Percentiles rank a stretch among this genome's conserved stretches.
Conservation (phyloP, 345 rosid species). For the Corchorus olitorius region DNA sequence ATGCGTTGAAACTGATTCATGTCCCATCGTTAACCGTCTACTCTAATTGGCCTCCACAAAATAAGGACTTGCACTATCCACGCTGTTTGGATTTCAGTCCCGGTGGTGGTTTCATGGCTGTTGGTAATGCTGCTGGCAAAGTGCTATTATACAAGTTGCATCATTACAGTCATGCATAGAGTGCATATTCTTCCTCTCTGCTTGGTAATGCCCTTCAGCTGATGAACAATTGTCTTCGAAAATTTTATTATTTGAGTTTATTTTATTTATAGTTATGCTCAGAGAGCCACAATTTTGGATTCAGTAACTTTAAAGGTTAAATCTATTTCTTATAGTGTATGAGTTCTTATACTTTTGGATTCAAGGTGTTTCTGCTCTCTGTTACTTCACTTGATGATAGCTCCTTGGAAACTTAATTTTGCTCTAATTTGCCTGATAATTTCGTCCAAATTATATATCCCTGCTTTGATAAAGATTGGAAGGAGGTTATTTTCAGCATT, state of each 20-base stretch:
- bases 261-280: neutral
- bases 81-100: constrained; percentile 93
- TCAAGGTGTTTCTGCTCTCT: neutral
- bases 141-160: constrained; percentile 84
- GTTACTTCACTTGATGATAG: neutral
- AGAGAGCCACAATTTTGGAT: neutral
- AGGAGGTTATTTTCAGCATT: no score
- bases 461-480: no score
- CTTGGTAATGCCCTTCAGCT: no score
- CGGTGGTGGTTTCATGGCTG: constrained; percentile 90
- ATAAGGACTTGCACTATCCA: constrained; percentile 57
- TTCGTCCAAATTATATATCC: neutral
- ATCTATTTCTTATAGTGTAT: neutral
- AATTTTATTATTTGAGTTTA: neutral
- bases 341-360: neutral
- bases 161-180: constrained; percentile 75
- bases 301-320: neutral
- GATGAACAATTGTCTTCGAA: no score
- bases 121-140: constrained; percentile 86
- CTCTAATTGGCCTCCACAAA: constrained; percentile 83
- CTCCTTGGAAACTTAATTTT: neutral
- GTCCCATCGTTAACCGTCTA: constrained; percentile 68
- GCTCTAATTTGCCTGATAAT: neutral
- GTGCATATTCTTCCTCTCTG: neutral
- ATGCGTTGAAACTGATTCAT: constrained; percentile 72